A percentile compares a stretch with the other conserved stretches of the same genome.
phyloP scores from a whole-genome alignment of 345 rosid genomes.

The Abelmoschus esculentus region DNA sequence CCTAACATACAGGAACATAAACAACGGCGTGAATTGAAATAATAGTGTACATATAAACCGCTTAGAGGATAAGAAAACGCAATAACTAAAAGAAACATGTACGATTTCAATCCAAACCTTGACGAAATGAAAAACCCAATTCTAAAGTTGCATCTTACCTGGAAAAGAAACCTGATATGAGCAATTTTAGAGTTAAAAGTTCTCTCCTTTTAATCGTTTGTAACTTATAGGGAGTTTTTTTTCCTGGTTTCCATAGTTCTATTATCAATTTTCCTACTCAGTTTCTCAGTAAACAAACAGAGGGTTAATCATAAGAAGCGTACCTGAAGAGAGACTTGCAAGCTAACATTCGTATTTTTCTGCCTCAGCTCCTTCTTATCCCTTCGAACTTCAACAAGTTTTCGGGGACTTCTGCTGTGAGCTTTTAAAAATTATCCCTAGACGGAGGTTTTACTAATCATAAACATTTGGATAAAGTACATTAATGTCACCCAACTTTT shows the following conservation, averaged over 20 bases:
- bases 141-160: neutral
- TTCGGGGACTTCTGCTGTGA: too few relatives aligned
- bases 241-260: neutral
- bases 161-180: neutral
- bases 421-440: too few relatives aligned
- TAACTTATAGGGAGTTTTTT: neutral
- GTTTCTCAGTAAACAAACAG: slow-evolving; percentile 2
- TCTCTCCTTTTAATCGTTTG: neutral
- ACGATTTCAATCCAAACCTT: too few relatives aligned
- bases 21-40: neutral
- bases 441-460: too few relatives aligned
- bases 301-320: slow-evolving; percentile 2
- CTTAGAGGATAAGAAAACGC: too few relatives aligned
- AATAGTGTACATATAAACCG: too few relatives aligned
- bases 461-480: too few relatives aligned
- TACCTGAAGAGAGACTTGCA: slow-evolving; percentile 19
- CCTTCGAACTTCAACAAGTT: neutral
- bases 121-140: neutral
- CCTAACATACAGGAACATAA: neutral
- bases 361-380: neutral
- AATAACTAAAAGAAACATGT: too few relatives aligned
- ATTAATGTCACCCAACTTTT: too few relatives aligned
- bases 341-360: slow-evolving; percentile 15
- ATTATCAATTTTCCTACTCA: neutral
- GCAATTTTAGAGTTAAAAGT: neutral